phyloP scores from a whole-genome alignment of 164 flowering plant genomes.

The Magnolia changhungtana region DNA sequence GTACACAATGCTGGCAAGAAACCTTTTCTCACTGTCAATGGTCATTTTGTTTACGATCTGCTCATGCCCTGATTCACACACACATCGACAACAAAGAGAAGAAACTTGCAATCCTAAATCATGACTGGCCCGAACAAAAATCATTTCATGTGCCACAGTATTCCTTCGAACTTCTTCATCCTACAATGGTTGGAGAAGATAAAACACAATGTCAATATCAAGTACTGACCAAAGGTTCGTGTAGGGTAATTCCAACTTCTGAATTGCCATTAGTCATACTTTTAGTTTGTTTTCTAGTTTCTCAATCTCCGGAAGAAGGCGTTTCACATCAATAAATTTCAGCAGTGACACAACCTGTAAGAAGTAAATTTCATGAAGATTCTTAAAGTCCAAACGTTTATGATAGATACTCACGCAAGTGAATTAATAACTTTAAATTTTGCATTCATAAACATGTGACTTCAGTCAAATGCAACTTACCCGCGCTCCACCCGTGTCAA shows the following conservation, averaged over 20 bases:
- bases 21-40: too few relatives aligned
- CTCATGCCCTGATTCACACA: not conserved
- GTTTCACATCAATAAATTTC: slow-evolving; percentile 37
- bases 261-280: slow-evolving; percentile 15
- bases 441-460: not conserved
- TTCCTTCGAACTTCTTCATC: slow-evolving; percentile 21
- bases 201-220: too few relatives aligned
- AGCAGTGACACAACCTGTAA: slow-evolving; percentile 36
- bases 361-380: not conserved
- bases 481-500: slow-evolving; percentile 38
- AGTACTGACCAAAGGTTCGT: not conserved
- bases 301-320: slow-evolving; percentile 27
- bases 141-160: not conserved
- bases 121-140: too few relatives aligned
- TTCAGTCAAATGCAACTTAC: slow-evolving; percentile 37
- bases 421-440: not conserved
- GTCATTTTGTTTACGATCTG: not conserved
- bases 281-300: slow-evolving; percentile 22
- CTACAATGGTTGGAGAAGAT: slow-evolving; percentile 4
- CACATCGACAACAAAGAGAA: not conserved
- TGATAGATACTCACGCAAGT: not conserved
- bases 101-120: slow-evolving; percentile 5
- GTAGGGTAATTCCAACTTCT: not conserved
- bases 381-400: too few relatives aligned
- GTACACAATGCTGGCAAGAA: not conserved